phyloP scores from a whole-genome alignment of 768 basidiomycete genomes.

The Mycena chlorophos region DNA sequence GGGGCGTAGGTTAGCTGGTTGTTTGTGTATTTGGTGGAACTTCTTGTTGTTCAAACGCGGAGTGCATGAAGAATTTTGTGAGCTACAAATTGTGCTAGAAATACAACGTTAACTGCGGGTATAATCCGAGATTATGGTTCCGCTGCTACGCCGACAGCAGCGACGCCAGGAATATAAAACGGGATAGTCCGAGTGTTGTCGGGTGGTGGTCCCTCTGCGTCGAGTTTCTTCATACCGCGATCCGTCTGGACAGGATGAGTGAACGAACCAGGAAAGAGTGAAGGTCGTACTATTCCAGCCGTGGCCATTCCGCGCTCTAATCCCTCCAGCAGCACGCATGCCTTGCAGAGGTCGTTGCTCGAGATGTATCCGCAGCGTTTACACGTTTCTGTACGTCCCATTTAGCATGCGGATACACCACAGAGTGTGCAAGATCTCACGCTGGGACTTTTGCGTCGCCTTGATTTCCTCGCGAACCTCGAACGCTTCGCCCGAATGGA shows the following conservation, averaged over 20 bases:
- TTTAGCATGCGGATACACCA: no score
- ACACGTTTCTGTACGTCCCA: slow-evolving; percentile 87
- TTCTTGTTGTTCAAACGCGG: no score
- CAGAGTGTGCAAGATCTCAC: slow-evolving; percentile 62
- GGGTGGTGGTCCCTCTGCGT: slow-evolving; percentile 57
- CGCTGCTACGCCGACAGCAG: neutral
- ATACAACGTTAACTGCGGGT: no score
- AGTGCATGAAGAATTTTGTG: no score
- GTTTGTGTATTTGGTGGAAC: no score
- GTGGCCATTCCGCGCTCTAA: slow-evolving; percentile 79
- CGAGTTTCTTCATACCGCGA: slow-evolving; percentile 62
- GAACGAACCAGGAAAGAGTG: neutral
- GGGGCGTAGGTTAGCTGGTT: no score
- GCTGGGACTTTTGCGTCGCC: slow-evolving; percentile 78
- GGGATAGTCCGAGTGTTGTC: slow-evolving; percentile 79
- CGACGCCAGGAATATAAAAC: slow-evolving; percentile 36
- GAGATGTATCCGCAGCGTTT: slow-evolving; percentile 93
- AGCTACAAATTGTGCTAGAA: no score
- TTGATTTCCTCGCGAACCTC: slow-evolving; percentile 85
- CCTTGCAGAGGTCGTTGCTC: slow-evolving; percentile 95
- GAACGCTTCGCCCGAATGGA: slow-evolving; percentile 93
- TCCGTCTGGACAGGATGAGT: slow-evolving; percentile 51
- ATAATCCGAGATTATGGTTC: no score
- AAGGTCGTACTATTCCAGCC: slow-evolving; percentile 56
- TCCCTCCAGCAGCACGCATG: slow-evolving; percentile 87